Evolutionary conservation across 2,329 filamentous ascomycete genomes (phyloP).

Genomic region (Coniochaeta hoffmannii): DNA sequence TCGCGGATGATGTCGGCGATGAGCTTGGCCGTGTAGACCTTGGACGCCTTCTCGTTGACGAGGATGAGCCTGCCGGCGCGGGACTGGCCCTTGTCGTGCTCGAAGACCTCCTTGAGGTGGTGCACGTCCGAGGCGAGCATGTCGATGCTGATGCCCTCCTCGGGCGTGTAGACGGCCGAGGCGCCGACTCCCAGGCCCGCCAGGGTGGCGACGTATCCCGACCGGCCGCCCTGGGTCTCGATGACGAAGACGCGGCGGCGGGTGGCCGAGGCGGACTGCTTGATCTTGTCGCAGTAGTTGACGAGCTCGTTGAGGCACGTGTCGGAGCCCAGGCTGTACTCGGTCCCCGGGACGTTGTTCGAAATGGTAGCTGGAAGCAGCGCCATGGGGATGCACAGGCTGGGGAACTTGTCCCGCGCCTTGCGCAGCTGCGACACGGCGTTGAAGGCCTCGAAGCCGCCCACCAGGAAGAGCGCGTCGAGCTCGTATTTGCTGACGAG

Average conservation of each 20-base stretch:
- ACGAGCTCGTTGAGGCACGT: constrained; percentile 95
- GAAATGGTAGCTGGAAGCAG: constrained; percentile 94
- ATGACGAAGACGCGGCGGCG: constrained; percentile 94
- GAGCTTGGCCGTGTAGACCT: constrained; percentile 84
- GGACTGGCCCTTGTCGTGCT: constrained; percentile 76
- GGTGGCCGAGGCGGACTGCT: constrained; percentile 91
- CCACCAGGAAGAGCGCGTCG: constrained; percentile 84
- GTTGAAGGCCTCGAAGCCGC: constrained; percentile 95
- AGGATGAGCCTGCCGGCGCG: constrained; percentile 90
- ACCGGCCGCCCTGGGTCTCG: constrained; percentile 92
- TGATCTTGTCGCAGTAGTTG: constrained; percentile 93
- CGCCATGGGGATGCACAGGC: constrained; percentile 86
- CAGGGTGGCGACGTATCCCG: constrained; percentile 87
- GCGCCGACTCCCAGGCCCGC: constrained; percentile 89
- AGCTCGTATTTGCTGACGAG: constrained; percentile 83
- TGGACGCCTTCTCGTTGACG: constrained; percentile 91
- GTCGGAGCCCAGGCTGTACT: constrained; percentile 94
- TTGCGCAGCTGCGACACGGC: constrained; percentile 80
- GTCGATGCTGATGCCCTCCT: constrained; percentile 88
- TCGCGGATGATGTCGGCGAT: constrained; percentile 95
- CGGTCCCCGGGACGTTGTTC: constrained; percentile 96
- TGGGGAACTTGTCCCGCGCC: constrained; percentile 69
- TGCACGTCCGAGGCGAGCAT: constrained; percentile 90
- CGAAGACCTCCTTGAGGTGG: constrained; percentile 79
- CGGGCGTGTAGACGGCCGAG: constrained; percentile 89